A percentile compares a stretch with the other conserved stretches of the same genome.
Conservation (phyloP, 768 basidiomycete genomes). For the Cyathus striatus region DNA sequence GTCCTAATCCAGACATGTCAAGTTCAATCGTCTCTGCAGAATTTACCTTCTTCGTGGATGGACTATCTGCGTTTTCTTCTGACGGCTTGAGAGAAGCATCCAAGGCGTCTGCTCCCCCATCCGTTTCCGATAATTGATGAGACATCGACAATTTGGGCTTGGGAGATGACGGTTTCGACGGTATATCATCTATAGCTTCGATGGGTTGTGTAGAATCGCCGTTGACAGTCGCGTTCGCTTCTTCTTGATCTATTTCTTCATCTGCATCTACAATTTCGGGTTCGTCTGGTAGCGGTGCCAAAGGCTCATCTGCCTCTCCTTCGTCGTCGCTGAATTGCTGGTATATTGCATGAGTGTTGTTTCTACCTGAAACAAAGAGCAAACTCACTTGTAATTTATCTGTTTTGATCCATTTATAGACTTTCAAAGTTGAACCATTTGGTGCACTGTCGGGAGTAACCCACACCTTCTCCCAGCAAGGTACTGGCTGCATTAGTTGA, state of each 20-base stretch:
- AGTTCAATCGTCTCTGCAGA: constrained; percentile 40
- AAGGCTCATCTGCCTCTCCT: constrained; percentile 70
- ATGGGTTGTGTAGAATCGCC: constrained; percentile 28
- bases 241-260: constrained; percentile 74
- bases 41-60: constrained; percentile 30
- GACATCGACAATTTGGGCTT: constrained; percentile 61
- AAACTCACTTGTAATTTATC: too few species aligned
- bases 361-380: too few species aligned
- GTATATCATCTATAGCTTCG: constrained; percentile 40
- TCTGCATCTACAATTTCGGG: constrained; percentile 71
- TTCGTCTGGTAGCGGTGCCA: constrained; percentile 76
- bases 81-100: constrained; percentile 54
- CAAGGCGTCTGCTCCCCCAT: constrained; percentile 35
- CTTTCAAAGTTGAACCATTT: too few species aligned
- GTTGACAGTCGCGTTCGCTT: constrained; percentile 34
- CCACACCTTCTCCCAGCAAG: constrained; percentile 82
- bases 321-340: constrained; percentile 91
- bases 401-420: too few species aligned
- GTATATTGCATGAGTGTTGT: too few species aligned
- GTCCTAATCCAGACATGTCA: constrained; percentile 60
- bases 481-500: constrained; percentile 87
- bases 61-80: constrained; percentile 32
- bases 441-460: constrained; percentile 48
- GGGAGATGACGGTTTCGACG: constrained; percentile 62
- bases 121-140: constrained; percentile 39